Conservation (phyloP, 495 filamentous ascomycete genomes). For the Talaromyces wortmannii region DNA sequence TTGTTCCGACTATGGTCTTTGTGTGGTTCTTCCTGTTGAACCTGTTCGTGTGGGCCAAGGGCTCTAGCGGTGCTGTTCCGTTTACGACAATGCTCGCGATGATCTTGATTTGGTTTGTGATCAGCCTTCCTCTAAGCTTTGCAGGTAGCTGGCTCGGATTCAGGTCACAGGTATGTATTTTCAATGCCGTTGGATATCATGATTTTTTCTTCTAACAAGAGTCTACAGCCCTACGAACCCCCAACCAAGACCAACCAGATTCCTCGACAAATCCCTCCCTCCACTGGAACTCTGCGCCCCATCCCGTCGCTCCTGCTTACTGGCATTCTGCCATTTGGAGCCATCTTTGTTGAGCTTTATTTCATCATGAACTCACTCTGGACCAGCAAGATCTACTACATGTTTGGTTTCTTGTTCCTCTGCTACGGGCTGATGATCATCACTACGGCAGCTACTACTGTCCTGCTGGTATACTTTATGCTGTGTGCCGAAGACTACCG, state of each 20-base stretch:
- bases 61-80: slow-evolving; percentile 87
- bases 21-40: slow-evolving; percentile 87
- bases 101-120: slow-evolving; percentile 90
- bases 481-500: slow-evolving; percentile 96
- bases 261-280: slow-evolving; percentile 86
- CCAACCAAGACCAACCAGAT: slow-evolving; percentile 97
- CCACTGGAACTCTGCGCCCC: slow-evolving; percentile 71
- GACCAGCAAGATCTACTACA: slow-evolving; percentile 98
- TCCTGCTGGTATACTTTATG: slow-evolving; percentile 89
- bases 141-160: slow-evolving; percentile 93
- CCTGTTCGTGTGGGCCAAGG: slow-evolving; percentile 88
- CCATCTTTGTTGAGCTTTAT: slow-evolving; percentile 96
- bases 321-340: slow-evolving; percentile 87
- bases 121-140: slow-evolving; percentile 85
- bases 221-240: slow-evolving; percentile 48
- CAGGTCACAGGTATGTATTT: slow-evolving; percentile 43
- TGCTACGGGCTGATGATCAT: slow-evolving; percentile 98
- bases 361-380: slow-evolving; percentile 98
- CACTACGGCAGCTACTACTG: slow-evolving; percentile 84
- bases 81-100: slow-evolving; percentile 95
- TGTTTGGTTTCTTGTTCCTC: slow-evolving; percentile 98
- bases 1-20: slow-evolving; percentile 86
- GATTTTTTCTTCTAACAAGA: slow-evolving; percentile 8
- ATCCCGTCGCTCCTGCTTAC: slow-evolving; percentile 83
- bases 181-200: not conserved